phyloP scores from a whole-genome alignment of 1,284 basidiomycete genomes.

The Stygiomarasmius scandens region DNA sequence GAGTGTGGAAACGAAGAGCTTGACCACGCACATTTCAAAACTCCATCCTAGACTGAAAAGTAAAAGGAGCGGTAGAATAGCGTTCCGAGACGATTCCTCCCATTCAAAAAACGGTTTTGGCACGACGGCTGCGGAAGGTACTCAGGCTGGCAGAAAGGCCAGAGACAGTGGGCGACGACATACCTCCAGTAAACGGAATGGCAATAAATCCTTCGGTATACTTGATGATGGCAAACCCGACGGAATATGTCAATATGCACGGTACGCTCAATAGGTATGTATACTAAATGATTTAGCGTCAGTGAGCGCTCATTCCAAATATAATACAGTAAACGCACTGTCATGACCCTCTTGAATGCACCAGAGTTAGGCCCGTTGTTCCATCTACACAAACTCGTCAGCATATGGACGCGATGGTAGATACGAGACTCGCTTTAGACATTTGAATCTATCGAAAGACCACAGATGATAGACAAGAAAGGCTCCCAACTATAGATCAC shows the following conservation, averaged over 20 bases:
- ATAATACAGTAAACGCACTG: slow-evolving; percentile 45
- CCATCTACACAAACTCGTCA: slow-evolving; percentile 49
- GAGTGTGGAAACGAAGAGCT: neutral
- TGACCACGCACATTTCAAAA: slow-evolving; percentile 64
- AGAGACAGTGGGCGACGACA: slow-evolving; percentile 28
- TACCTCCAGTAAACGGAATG: slow-evolving; percentile 52
- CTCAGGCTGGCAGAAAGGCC: slow-evolving; percentile 1
- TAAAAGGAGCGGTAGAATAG: slow-evolving; percentile 65
- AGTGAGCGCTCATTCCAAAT: neutral
- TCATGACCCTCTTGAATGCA: slow-evolving; percentile 80
- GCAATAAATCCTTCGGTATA: slow-evolving; percentile 64
- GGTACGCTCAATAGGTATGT: slow-evolving; percentile 70
- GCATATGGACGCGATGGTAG: neutral
- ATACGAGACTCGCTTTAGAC: slow-evolving; percentile 52
- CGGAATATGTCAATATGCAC: slow-evolving; percentile 55
- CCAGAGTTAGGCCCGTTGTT: slow-evolving; percentile 64
- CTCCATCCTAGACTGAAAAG: slow-evolving; percentile 67
- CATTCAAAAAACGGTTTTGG: slow-evolving; percentile 66
- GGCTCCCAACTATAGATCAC: slow-evolving; percentile 47
- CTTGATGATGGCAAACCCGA: slow-evolving; percentile 70
- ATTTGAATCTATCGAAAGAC: slow-evolving; percentile 77
- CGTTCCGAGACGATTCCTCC: slow-evolving; percentile 44
- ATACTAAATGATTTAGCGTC: slow-evolving; percentile 48
- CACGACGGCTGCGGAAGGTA: slow-evolving; percentile 47
- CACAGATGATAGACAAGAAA: slow-evolving; percentile 75